A percentile compares a stretch with the other conserved stretches of the same genome.
Evolutionary conservation across 2,329 filamentous ascomycete species (phyloP).

Genomic region (Trichocomaceae sp.): DNA sequence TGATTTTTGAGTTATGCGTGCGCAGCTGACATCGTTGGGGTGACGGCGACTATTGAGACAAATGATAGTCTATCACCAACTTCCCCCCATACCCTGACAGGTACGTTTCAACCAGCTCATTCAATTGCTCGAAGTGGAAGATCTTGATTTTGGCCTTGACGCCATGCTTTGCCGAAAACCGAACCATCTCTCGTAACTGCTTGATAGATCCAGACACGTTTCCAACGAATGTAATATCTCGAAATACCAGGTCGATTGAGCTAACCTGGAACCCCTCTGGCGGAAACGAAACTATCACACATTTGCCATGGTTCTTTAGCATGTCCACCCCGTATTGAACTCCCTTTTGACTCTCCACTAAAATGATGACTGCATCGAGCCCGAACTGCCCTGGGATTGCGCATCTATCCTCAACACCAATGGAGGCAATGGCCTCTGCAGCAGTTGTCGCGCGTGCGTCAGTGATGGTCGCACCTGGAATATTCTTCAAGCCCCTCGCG

Average conservation of each 20-base stretch:
- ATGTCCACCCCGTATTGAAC: conserved; percentile 14
- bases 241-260: conserved; percentile 20
- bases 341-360: conserved; percentile 29
- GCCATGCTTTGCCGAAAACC: conserved; percentile 18
- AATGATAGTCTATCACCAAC: conserved; percentile 15
- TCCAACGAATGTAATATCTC: conserved; percentile 20
- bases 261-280: conserved; percentile 22
- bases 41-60: not conserved
- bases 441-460: conserved; percentile 33
- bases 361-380: conserved; percentile 42
- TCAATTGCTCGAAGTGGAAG: conserved; percentile 19
- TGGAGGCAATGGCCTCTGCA: conserved; percentile 23
- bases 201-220: conserved; percentile 19
- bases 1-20: no score
- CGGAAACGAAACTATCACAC: conserved; percentile 44
- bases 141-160: conserved; percentile 17
- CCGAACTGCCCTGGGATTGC: conserved; percentile 33
- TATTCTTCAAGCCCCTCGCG: conserved; percentile 27
- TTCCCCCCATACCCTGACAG: conserved; percentile 17
- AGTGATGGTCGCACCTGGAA: conserved; percentile 29
- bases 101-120: conserved; percentile 19
- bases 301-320: conserved; percentile 33
- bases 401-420: conserved; percentile 14
- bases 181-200: conserved; percentile 19
- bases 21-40: not conserved